Percentiles rank a stretch among this genome's conserved stretches.
phyloP scores from a whole-genome alignment of 805 yeast species.

The Ogataea parapolymorpha region DNA sequence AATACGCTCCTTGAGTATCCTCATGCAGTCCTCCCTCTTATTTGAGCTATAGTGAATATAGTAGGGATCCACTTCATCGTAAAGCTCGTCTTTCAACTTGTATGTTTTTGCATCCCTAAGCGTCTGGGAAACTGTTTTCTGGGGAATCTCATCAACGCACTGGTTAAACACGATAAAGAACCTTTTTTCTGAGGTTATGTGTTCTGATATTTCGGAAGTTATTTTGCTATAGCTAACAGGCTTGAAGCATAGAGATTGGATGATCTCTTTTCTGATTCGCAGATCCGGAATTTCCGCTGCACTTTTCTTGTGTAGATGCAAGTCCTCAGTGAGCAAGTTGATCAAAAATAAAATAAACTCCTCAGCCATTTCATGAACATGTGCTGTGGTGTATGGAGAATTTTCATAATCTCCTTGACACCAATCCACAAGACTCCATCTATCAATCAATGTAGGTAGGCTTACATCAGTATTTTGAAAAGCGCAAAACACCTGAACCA shows the following conservation, averaged over 20 bases:
- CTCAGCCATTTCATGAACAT: constrained; percentile 54
- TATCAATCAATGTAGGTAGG: constrained; percentile 52
- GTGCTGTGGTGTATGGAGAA: constrained; percentile 37
- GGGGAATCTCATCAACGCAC: constrained; percentile 54
- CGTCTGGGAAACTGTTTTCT: constrained; percentile 36
- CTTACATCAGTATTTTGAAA: constrained; percentile 50
- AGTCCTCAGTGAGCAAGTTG: constrained; percentile 63
- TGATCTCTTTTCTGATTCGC: constrained; percentile 64
- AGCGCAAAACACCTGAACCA: constrained; percentile 62
- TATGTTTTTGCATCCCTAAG: constrained; percentile 61
- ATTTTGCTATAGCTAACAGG: constrained; percentile 70
- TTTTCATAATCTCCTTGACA: constrained; percentile 41
- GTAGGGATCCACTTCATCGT: constrained; percentile 68
- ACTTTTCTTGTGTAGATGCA: constrained; percentile 48
- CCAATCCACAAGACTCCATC: constrained; percentile 71
- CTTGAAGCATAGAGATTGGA: constrained; percentile 78
- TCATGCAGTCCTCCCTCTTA: constrained; percentile 79
- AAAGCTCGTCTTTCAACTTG: constrained; percentile 55
- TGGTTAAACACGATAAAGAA: constrained; percentile 60
- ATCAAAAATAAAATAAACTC: constrained; percentile 72
- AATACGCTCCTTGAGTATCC: constrained; percentile 50
- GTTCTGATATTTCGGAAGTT: constrained; percentile 69
- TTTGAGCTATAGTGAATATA: constrained; percentile 76
- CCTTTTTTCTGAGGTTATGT: constrained; percentile 63
- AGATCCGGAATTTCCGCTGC: constrained; percentile 47